These are phyloP conservation scores for Aegilops speltoides DNA, from an alignment of 176 grass and related monocot species.

Conservation along the genomic window DNA sequence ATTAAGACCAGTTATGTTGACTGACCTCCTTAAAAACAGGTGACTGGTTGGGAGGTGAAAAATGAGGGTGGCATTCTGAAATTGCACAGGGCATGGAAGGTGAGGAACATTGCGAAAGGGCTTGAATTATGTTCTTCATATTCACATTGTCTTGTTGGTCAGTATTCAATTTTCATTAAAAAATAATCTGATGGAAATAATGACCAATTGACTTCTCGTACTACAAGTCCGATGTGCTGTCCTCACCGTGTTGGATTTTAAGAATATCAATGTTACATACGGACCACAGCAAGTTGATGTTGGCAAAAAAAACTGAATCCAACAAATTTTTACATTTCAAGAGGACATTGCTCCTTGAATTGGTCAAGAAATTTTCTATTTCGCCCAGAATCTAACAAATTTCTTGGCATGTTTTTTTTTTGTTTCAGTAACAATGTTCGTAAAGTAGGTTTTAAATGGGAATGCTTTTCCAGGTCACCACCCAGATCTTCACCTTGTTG, in stretches of 20 bases:
- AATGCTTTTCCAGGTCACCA: slow-evolving; percentile 74
- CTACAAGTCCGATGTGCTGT: too few species aligned
- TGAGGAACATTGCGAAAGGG: slow-evolving; percentile 74
- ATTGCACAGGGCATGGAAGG: slow-evolving; percentile 65
- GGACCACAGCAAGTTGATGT: not conserved
- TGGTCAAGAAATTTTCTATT: not conserved
- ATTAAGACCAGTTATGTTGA: not conserved
- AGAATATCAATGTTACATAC: not conserved
- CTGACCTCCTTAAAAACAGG: slow-evolving; percentile 12
- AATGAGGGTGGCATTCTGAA: slow-evolving; percentile 53
- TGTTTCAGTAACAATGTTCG: not conserved
- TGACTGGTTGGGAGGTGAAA: slow-evolving; percentile 54
- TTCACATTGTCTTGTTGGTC: not conserved
- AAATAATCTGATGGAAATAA: too few species aligned
- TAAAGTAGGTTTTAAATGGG: slow-evolving; percentile 9
- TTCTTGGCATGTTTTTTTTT: not conserved
- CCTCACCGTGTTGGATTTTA: not conserved
- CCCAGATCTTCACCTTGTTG: slow-evolving; percentile 92
- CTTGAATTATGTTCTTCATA: slow-evolving; percentile 38
- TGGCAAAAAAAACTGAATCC: not conserved
- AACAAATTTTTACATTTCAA: not conserved
- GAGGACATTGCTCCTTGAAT: not conserved
- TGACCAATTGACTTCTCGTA: too few species aligned
- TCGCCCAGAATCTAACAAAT: not conserved
- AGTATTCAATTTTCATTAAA: not conserved